Base-by-base conservation (phyloP, 805 yeast genomes). In the Saccharomycopsis olivae region DNA sequence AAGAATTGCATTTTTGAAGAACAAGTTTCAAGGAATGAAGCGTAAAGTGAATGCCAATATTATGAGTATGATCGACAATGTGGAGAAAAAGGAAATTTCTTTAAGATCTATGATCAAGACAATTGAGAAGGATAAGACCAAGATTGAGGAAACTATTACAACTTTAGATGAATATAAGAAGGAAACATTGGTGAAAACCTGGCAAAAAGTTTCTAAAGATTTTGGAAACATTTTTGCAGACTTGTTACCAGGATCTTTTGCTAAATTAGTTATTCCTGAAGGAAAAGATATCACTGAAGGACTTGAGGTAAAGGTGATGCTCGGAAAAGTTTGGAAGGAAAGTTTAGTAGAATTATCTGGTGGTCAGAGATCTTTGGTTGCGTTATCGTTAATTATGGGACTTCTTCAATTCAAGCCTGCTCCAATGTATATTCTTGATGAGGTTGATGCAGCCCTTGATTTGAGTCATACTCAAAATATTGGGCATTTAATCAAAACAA, bases 391-490 rank as follows among this genome's bases (percentile, higher is more conserved):
- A 51, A 92, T 92, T 51, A 71, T 89, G 75, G 95, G 97, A 0
- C 66, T 92, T 46, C 65, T 92, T 36, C 95, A 87, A 58, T 89
- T 83, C 66, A 85, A 87, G 57, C 99, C 99, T 4, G 98, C 99
- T 1, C 98, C 98, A 5, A 84, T 92, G 95, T 92, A 92, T 55
- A 89, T 92, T 50, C 65, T 92, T 43, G 98, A 92, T 61, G 98
- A 92, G 62, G 96, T 92, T 29, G 98, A 92, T 63, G 98, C 99
- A 1, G 99, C 99, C 1, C 69, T 92, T 49, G 99, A 92, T 66
- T 70, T 89, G 48, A 84, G 94, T 44, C 99, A 92, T 56, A 92
- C 99, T 1, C 97, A 92, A 58, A 92, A 92, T 53, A 92, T 92
- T 53, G 99, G 99, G 3, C 95, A 86, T 54, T 67, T 92, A 56